These are phyloP conservation scores for Ophiostoma populinum DNA, from an alignment of 2,329 filamentous ascomycete genomes.

Conservation along the genomic window DNA sequence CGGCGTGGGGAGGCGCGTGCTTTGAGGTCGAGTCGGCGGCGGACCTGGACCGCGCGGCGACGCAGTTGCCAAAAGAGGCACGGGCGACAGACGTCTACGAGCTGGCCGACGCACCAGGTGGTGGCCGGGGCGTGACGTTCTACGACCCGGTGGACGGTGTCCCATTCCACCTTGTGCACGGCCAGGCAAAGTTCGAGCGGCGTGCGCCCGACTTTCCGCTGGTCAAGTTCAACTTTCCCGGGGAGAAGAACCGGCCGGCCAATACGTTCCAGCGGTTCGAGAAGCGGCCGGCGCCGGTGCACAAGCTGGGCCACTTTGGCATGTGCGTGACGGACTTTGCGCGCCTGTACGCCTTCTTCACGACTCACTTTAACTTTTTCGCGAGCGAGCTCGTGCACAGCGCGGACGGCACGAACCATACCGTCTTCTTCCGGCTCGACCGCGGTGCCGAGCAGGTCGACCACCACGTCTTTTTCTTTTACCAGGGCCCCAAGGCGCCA, in stretches of 20 bases:
- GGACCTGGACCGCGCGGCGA: conserved; percentile 33
- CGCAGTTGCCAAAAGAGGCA: conserved; percentile 29
- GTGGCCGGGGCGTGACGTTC: conserved; percentile 34
- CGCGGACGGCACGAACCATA: conserved; percentile 20
- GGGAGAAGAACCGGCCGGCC: conserved; percentile 31
- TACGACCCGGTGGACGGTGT: conserved; percentile 36
- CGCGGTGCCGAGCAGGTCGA: conserved; percentile 28
- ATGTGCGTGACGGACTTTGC: conserved; percentile 34
- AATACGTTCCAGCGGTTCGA: conserved; percentile 35
- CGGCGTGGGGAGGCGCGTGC: conserved; percentile 37
- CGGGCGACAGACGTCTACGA: conserved; percentile 30
- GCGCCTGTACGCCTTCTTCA: conserved; percentile 31
- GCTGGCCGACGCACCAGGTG: conserved; percentile 32
- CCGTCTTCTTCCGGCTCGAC: conserved; percentile 28
- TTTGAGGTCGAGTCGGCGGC: conserved; percentile 39
- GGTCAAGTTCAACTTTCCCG: conserved; percentile 27
- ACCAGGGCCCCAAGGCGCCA: conserved; percentile 24
- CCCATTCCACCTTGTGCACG: conserved; percentile 39
- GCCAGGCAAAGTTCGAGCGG: conserved; percentile 25
- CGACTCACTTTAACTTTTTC: conserved; percentile 30
- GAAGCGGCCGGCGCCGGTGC: conserved; percentile 22
- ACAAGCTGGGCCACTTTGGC: conserved; percentile 39
- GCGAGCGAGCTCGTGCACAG: conserved; percentile 29
- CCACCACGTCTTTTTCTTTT: conserved; percentile 35
- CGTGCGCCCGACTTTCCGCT: conserved; percentile 24